Percentiles rank a stretch among this genome's conserved stretches.
These are phyloP conservation scores for Psilocybe cubensis DNA, from an alignment of 768 basidiomycete species.

Conservation along the genomic window DNA sequence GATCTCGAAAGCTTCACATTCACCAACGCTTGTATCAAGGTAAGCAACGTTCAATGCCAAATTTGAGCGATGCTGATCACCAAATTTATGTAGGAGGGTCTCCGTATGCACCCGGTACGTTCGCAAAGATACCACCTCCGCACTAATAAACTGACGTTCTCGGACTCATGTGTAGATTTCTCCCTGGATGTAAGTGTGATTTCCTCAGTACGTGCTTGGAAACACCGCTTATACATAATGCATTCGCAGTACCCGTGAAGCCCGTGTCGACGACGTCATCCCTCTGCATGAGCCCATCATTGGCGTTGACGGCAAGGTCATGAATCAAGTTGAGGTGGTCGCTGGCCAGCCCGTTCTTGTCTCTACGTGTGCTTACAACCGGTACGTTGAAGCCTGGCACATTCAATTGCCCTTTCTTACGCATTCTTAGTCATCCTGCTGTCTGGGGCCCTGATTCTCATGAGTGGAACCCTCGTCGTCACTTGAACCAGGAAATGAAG, in stretches of 20 bases:
- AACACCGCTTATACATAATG: neutral
- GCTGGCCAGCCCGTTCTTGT: constrained; percentile 10
- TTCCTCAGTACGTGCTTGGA: neutral
- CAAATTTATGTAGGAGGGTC: neutral
- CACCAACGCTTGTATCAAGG: constrained; percentile 14
- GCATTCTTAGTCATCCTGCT: constrained; percentile 1
- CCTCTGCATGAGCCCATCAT: constrained; percentile 9
- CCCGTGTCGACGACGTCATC: constrained; percentile 10
- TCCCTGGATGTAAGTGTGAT: neutral
- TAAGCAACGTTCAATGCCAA: neutral
- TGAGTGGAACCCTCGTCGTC: constrained; percentile 5
- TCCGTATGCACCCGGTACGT: neutral
- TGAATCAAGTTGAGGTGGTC: constrained; percentile 4
- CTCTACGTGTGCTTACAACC: constrained; percentile 14
- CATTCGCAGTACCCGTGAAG: constrained; percentile 9
- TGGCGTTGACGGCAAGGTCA: constrained; percentile 10
- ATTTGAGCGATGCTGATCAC: neutral
- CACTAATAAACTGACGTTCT: neutral
- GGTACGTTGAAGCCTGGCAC: too few relatives aligned
- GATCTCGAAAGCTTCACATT: constrained; percentile 12
- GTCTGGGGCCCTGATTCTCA: constrained; percentile 13
- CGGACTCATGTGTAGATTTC: neutral
- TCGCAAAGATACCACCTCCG: neutral
- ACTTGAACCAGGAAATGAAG: constrained; percentile 13
- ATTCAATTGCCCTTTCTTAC: too few relatives aligned